Evolutionary conservation across 2,329 filamentous ascomycete genomes (phyloP).

Genomic region (Nannizziopsis barbatae): DNA sequence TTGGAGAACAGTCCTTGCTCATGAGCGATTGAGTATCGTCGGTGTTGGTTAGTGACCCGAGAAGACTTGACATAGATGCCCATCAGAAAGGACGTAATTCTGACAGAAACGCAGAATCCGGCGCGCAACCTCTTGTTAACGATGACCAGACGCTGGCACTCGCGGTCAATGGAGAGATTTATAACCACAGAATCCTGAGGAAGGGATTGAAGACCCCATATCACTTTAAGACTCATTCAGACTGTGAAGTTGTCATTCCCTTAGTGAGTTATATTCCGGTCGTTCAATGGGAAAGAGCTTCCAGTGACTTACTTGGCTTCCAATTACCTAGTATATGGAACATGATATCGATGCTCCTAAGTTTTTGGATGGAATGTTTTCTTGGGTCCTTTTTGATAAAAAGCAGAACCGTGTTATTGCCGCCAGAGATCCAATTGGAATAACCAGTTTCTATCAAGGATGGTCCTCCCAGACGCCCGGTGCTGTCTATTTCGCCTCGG

Average conservation of each 20-base stretch:
- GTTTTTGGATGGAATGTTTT: slow-evolving; percentile 98
- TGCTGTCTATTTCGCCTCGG: slow-evolving; percentile 89
- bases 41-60: slow-evolving; percentile 62
- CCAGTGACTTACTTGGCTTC: not conserved
- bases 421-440: slow-evolving; percentile 88
- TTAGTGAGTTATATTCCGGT: slow-evolving; percentile 50
- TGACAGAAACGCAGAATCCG: slow-evolving; percentile 54
- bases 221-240: slow-evolving; percentile 96
- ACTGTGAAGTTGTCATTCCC: slow-evolving; percentile 98
- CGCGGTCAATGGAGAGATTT: slow-evolving; percentile 98
- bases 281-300: not conserved
- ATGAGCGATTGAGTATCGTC: slow-evolving; percentile 95
- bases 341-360: slow-evolving; percentile 86
- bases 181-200: slow-evolving; percentile 93
- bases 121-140: slow-evolving; percentile 90
- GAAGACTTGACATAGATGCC: slow-evolving; percentile 13
- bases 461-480: slow-evolving; percentile 72
- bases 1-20: slow-evolving; percentile 62
- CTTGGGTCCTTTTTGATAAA: slow-evolving; percentile 96
- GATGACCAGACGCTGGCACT: slow-evolving; percentile 78
- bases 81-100: slow-evolving; percentile 1
- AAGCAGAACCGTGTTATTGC: slow-evolving; percentile 83
- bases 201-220: slow-evolving; percentile 75
- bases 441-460: slow-evolving; percentile 96
- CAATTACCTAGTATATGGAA: slow-evolving; percentile 61